Evolutionary conservation across 768 basidiomycete genomes (phyloP).

Genomic region (Xerocomellus chrysenteron): DNA sequence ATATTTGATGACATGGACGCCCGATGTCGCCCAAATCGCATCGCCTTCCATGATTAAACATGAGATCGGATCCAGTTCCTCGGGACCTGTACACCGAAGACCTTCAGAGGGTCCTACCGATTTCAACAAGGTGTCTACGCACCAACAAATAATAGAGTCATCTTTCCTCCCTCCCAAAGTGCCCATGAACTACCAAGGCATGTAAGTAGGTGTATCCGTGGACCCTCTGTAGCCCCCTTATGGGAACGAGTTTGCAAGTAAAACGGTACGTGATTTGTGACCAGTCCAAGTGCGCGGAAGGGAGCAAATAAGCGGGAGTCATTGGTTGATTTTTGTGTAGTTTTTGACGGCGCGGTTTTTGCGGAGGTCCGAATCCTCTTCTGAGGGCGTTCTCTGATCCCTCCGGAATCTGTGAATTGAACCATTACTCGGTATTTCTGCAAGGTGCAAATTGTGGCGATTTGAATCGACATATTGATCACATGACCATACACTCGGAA

Average conservation of each 20-base stretch:
- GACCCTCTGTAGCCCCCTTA: constrained; percentile 83
- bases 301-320: constrained; percentile 74
- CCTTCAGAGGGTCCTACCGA: not conserved
- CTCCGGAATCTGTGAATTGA: constrained; percentile 14
- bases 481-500: constrained; percentile 6
- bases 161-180: constrained; percentile 93
- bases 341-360: constrained; percentile 2
- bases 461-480: not conserved
- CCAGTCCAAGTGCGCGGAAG: constrained; percentile 91
- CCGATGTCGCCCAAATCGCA: constrained; percentile 79
- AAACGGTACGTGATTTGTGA: constrained; percentile 90
- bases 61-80: constrained; percentile 68
- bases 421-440: constrained; percentile 17
- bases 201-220: constrained; percentile 79
- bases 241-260: constrained; percentile 80
- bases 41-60: constrained; percentile 82
- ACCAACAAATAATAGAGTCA: constrained; percentile 93
- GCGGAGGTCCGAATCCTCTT: constrained; percentile 22
- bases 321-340: constrained; percentile 4
- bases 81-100: constrained; percentile 61
- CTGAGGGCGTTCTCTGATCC: constrained; percentile 20
- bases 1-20: constrained; percentile 70
- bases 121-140: constrained; percentile 31
- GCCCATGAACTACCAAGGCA: constrained; percentile 91
- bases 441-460: not conserved